Evolutionary conservation across 2,329 filamentous ascomycete genomes (phyloP).

Genomic region (Fonsecaea erecta): DNA sequence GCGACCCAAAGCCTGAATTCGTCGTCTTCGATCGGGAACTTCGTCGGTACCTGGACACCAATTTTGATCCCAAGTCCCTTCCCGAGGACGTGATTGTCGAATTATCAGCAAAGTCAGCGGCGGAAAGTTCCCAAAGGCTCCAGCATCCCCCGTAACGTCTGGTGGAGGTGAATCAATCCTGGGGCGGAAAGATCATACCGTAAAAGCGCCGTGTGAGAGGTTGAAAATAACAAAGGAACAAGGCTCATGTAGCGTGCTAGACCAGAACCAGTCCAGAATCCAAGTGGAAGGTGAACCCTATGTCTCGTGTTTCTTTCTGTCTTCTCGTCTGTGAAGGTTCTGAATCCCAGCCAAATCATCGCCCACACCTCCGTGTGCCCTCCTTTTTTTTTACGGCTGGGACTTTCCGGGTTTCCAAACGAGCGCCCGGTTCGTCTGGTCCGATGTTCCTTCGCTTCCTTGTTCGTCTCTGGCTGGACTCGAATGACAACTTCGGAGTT

Average conservation of each 20-base stretch:
- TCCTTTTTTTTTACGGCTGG: constrained; percentile 1
- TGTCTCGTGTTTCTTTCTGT: background rate
- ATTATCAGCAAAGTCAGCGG: too few relatives aligned
- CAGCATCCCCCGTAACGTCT: too few relatives aligned
- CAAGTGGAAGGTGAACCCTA: background rate
- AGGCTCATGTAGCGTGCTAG: background rate
- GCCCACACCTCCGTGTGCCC: background rate
- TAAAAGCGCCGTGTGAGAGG: background rate
- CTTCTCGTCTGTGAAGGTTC: background rate
- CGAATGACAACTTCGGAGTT: constrained; percentile 1
- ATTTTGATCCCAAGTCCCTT: too few relatives aligned
- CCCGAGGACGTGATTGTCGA: too few relatives aligned
- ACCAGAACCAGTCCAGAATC: background rate
- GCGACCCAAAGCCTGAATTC: too few relatives aligned
- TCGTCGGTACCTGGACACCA: too few relatives aligned
- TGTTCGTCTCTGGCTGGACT: background rate
- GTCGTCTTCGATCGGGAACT: too few relatives aligned
- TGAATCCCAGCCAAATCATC: background rate
- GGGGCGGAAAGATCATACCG: too few relatives aligned
- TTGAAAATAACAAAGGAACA: background rate
- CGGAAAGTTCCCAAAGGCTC: too few relatives aligned
- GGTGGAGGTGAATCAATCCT: too few relatives aligned
- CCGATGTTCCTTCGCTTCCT: background rate
- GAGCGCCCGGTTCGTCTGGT: background rate
- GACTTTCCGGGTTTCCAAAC: background rate